Evolutionary conservation across 495 filamentous ascomycete species (phyloP), one percentile per base, ranked within the genome.

Genomic region (Penicillium diatomitis): DNA sequence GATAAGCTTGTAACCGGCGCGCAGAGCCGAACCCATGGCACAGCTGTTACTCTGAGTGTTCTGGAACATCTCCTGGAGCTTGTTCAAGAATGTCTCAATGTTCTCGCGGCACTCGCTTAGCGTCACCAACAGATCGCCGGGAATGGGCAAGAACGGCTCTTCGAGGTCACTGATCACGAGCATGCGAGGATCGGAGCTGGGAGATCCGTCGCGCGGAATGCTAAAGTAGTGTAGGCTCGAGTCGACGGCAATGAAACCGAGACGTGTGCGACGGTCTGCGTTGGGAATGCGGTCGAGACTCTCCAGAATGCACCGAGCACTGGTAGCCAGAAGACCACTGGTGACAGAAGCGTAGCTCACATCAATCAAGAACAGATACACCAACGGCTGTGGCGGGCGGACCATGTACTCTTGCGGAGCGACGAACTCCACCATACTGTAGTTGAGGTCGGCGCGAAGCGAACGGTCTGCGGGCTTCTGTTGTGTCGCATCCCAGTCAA

Each of bases 371-470:
- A 98, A 98, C 10, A 96, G 79, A 57, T 98, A 98, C n/a, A 96
- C 91, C 8, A 98, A 76, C 11, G 92, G 94, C 62, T 98, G 92
- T 3, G 92, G 92, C 47, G 92, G 90, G 20, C 92, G 85, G 32
- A 98, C 94, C 92, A 98, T 98, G 63, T 98, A 98, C 71, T 98
- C 92, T 68, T 97, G 94, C 8, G 92, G 92, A 5, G 92, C 92
- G 50, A 98, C 85, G 57, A 97, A 98, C 63, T 98, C 92, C 12
- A 95, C 89, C 29, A 97, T 90, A 41, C 88, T 77, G 59, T 96
- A 83, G 68, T 97, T 98, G 44, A 98, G 77, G 61, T 98, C 92
- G 20, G 87, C 75, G 50, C 92, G 77, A 64, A 91, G 80, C 79
- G 92, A 89, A 56, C 92, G 71, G 63, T 98, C 94, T 27, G 92